phyloP scores from a whole-genome alignment of 2,329 filamentous ascomycete genomes.

The Neonectria hederae region DNA sequence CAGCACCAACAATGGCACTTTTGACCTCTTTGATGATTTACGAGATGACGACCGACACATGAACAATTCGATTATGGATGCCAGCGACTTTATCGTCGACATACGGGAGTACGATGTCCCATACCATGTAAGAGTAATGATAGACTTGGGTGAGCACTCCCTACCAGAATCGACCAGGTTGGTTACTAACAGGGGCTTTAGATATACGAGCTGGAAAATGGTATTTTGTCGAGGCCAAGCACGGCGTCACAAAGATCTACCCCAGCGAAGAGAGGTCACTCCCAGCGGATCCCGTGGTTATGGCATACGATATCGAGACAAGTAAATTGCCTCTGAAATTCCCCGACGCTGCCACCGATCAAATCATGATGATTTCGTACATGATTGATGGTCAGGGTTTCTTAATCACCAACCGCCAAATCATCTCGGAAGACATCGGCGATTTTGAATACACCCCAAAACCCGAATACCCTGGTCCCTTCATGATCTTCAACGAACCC shows the following conservation, averaged over 20 bases:
- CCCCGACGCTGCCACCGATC: slow-evolving; percentile 91
- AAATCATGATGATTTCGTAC: slow-evolving; percentile 99
- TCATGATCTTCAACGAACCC: slow-evolving; percentile 98
- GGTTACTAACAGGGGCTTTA: slow-evolving; percentile 46
- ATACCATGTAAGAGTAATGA: slow-evolving; percentile 98
- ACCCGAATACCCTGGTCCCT: slow-evolving; percentile 92
- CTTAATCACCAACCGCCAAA: slow-evolving; percentile 96
- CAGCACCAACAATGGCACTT: slow-evolving; percentile 76
- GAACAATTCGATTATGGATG: slow-evolving; percentile 81
- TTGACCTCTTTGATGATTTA: slow-evolving; percentile 94
- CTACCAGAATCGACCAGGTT: not conserved
- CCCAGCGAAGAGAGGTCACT: slow-evolving; percentile 88
- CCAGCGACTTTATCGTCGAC: slow-evolving; percentile 97
- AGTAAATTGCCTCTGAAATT: slow-evolving; percentile 96
- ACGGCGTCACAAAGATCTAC: slow-evolving; percentile 83
- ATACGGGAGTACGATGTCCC: slow-evolving; percentile 99
- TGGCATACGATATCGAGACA: slow-evolving; percentile 99
- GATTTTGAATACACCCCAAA: slow-evolving; percentile 99
- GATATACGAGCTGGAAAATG: slow-evolving; percentile 96
- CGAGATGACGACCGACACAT: slow-evolving; percentile 82
- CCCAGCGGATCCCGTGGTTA: slow-evolving; percentile 94
- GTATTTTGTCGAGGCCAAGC: slow-evolving; percentile 95
- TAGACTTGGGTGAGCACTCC: slow-evolving; percentile 77
- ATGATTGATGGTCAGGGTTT: slow-evolving; percentile 99
- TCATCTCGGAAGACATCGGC: slow-evolving; percentile 95